Evolutionary conservation across 2,329 filamentous ascomycete species (phyloP).

Genomic region (Trichoderma endophyticum): DNA sequence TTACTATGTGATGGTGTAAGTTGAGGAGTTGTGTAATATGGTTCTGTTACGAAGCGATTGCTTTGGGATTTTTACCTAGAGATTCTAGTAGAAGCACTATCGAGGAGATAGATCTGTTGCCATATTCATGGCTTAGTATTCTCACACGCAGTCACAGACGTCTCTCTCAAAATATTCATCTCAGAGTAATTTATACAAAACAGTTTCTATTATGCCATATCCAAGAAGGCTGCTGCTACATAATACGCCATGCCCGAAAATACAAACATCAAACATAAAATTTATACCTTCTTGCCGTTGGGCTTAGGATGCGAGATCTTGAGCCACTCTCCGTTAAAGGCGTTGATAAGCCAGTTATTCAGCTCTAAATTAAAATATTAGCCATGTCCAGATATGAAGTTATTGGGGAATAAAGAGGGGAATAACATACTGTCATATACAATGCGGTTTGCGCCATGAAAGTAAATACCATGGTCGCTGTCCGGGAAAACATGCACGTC

Average conservation of each 20-base stretch:
- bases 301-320: slow-evolving; percentile 53
- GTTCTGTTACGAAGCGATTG: background rate
- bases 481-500: slow-evolving; percentile 97
- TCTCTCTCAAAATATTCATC: background rate
- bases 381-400: background rate
- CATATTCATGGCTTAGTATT: background rate
- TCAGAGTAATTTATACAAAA: background rate
- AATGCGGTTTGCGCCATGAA: slow-evolving; percentile 86
- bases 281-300: slow-evolving; percentile 27
- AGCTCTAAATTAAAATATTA: slow-evolving; percentile 52
- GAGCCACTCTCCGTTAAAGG: slow-evolving; percentile 95
- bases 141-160: background rate
- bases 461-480: slow-evolving; percentile 90
- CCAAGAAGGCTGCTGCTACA: background rate
- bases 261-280: background rate
- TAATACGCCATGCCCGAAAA: background rate
- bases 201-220: background rate
- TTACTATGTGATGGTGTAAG: background rate
- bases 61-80: background rate
- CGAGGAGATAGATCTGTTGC: background rate
- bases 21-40: no score
- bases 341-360: slow-evolving; percentile 89
- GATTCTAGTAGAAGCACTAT: background rate
- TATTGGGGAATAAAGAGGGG: background rate
- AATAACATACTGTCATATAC: slow-evolving; percentile 80